Base-by-base conservation (phyloP, 2,329 filamentous ascomycete genomes). In the Colletotrichum tofieldiae region DNA sequence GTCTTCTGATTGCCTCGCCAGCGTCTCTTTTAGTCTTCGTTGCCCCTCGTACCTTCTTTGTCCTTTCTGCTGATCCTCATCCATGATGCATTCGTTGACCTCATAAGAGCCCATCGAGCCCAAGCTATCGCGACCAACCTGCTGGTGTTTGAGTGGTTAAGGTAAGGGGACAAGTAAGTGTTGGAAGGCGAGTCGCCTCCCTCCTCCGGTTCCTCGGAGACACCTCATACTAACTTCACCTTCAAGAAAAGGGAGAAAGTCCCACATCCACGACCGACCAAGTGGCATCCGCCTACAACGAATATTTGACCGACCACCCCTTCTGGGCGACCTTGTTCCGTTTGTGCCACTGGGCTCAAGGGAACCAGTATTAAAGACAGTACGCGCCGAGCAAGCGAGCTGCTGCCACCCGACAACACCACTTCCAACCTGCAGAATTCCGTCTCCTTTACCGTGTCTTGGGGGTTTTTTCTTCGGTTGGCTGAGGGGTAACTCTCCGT, bases 1-100 rank as follows among this genome's bases (percentile, higher is more conserved):
- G 51, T 60, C 45, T 47, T 41, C 32, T 65, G 47, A 29, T 55
- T 37, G 20, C 23, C 45, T 37, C 47, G 29, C 20, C 70, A 55
- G 47, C 47, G 49, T 39, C 52, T 49, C 39, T 49, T 51, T 67
- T 56, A 43, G 39, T 47, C 26, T 56, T 39, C 59, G 26, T 55
- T 39, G 16, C 54, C 39, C 39, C 20, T 49, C 39, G 39, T 16
- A 39, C 43, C 20, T 60, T 65, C 70, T 72, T 72, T 72, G 70
- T 72, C 54, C 23, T 49, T 8, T 49, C 16, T 29, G 60, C 54
- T 70, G 70, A 72, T 72, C 70, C 43, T 26, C 45, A 35, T 47
- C 32, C 43, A 65, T 70, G 59, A 72, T 72, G 67, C 54, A 65
- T 41, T 65, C 29, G 59, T 70, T 72, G 65, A 72, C 49, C 60